Conservation (phyloP, 179 eudicot species). For the Patellifolia procumbens region DNA sequence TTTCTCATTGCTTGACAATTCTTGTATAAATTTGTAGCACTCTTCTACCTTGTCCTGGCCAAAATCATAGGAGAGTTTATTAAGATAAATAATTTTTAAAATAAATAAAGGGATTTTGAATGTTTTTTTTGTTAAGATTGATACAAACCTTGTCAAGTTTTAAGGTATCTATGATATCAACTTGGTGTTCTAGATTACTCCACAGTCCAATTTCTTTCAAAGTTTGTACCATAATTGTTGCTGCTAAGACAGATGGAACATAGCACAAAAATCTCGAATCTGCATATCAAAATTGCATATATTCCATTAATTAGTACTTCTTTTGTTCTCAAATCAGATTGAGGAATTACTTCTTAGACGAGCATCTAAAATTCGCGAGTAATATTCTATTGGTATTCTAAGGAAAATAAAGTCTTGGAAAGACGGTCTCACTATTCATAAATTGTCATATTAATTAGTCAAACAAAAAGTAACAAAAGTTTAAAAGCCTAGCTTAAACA, state of each 20-base stretch:
- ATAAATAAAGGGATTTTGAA: too few relatives aligned
- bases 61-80: not conserved
- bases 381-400: too few relatives aligned
- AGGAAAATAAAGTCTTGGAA: too few relatives aligned
- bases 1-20: constrained; percentile 27
- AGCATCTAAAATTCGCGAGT: too few relatives aligned
- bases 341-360: too few relatives aligned
- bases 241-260: constrained; percentile 49
- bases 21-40: constrained; percentile 39
- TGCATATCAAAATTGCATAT: constrained; percentile 8
- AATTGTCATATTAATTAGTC: too few relatives aligned
- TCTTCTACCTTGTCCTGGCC: constrained; percentile 41
- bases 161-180: constrained; percentile 31
- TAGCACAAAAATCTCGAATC: constrained; percentile 39
- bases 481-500: too few relatives aligned
- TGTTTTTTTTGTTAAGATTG: not conserved
- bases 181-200: constrained; percentile 28
- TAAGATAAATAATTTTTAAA: too few relatives aligned
- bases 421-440: too few relatives aligned
- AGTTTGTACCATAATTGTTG: constrained; percentile 40
- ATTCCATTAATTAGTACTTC: not conserved
- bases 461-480: too few relatives aligned
- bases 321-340: not conserved
- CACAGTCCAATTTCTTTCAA: constrained; percentile 39
- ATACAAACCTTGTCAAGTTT: constrained; percentile 39